Base-by-base conservation (phyloP, 1,284 basidiomycete species). In the Bjerkandera adusta region DNA sequence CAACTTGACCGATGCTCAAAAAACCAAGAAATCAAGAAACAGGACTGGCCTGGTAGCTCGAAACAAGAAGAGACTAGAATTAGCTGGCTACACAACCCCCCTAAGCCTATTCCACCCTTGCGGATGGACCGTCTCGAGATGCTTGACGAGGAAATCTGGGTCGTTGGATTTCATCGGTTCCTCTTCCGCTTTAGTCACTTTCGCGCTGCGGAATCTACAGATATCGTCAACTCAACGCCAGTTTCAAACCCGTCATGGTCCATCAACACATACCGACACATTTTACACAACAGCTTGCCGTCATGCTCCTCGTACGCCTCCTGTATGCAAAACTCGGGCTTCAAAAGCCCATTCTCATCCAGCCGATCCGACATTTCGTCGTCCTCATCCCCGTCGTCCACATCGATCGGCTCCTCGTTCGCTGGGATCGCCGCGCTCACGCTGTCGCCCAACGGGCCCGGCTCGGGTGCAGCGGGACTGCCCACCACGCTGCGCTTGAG, bases 231-330 rank as follows among this genome's bases (percentile, higher is more conserved):
- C 2, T 3, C 39, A 18, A 20, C 13, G 21, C 12, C 4, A 20
- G n/a, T 21, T 3, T n/a, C 21, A 11, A 8, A 22, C 8, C 5
- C n/a, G 8, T 10, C n/a, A 7, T 7, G 22, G 11, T n/a, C n/a
- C n/a, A n/a, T n/a, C 13, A 6, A 36, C 29, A 69, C 79, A 57
- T 48, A 80, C 81, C 64, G 54, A 70, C 81, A 83, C 43, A 79
- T 63, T 46, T 59, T 63, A 50, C 79, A 82, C 45, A 45, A 56
- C 11, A 52, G 45, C 40, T 69, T 62, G 12, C 57, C 60, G n/a
- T 66, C 61, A 36, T 58, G 24, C 18, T 42, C 26, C 15, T 48
- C 35, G 24, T 27, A 48, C 25, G 46, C 46, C 18, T 25, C 26
- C 21, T 48, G 24, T 11, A 48, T 4, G 18, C 46, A n/a, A n/a